A percentile compares a stretch with the other conserved stretches of the same genome.
These are phyloP conservation scores for Linanthus parryae DNA, from an alignment of 148 eudicot species.

Conservation along the genomic window DNA sequence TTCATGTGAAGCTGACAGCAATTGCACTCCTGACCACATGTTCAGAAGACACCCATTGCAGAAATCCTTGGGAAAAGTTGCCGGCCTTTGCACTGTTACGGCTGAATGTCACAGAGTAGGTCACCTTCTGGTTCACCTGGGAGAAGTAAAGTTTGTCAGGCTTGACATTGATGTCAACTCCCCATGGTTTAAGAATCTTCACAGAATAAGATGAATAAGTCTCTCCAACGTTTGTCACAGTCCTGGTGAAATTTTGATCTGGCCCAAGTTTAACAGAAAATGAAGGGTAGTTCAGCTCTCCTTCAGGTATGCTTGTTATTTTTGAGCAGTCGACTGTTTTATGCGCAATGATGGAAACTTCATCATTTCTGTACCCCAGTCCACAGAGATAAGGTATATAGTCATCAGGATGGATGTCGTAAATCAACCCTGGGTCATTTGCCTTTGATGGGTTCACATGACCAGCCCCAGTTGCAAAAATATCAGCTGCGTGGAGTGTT, in stretches of 20 bases:
- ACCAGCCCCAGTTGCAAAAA: slow-evolving; percentile 28
- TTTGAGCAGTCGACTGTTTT: slow-evolving; percentile 9
- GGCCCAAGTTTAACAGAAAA: slow-evolving; percentile 12
- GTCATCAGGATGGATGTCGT: slow-evolving; percentile 26
- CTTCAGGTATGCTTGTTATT: slow-evolving; percentile 15
- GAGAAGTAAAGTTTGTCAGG: slow-evolving; percentile 14
- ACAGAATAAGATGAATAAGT: slow-evolving; percentile 16
- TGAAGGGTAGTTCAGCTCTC: slow-evolving; percentile 24
- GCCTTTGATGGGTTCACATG: slow-evolving; percentile 35
- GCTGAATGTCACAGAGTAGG: slow-evolving; percentile 16
- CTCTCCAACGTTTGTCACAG: slow-evolving; percentile 29
- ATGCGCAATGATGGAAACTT: slow-evolving; percentile 10
- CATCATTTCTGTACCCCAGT: slow-evolving; percentile 17
- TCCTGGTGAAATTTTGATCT: slow-evolving; percentile 16
- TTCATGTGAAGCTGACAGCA: no score
- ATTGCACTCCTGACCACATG: slow-evolving; percentile 16
- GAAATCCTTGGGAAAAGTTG: slow-evolving; percentile 9
- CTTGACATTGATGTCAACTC: slow-evolving; percentile 11
- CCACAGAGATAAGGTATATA: slow-evolving; percentile 31
- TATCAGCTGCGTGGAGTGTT: slow-evolving; percentile 7
- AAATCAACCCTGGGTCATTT: slow-evolving; percentile 30
- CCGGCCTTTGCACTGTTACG: neutral
- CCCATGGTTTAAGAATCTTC: slow-evolving; percentile 5
- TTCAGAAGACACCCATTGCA: slow-evolving; percentile 10
- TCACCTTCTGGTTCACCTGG: slow-evolving; percentile 12